Evolutionary conservation across 441 rosid species (phyloP).

Genomic region (Raphanus hybrid): DNA sequence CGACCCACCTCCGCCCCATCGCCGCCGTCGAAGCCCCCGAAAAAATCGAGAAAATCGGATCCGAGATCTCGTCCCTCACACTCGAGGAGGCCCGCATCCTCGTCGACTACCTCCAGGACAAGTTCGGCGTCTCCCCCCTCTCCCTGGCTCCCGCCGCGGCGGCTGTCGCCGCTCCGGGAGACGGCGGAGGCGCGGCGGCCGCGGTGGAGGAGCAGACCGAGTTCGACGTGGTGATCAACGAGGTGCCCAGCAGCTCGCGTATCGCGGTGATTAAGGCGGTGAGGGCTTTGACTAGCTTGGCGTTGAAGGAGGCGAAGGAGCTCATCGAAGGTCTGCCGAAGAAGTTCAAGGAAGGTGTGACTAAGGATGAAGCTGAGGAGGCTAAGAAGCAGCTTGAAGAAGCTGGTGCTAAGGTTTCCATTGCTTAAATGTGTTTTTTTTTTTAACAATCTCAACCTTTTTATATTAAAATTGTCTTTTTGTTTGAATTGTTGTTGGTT

Average conservation of each 20-base stretch:
- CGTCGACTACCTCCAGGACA: slow-evolving; percentile 85
- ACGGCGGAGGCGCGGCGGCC: slow-evolving; percentile 42
- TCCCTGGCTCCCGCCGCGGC: slow-evolving; percentile 67
- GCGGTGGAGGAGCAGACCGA: slow-evolving; percentile 74
- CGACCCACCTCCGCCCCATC: slow-evolving; percentile 52
- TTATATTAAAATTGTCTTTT: not conserved
- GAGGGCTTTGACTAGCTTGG: slow-evolving; percentile 71
- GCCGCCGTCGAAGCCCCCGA: slow-evolving; percentile 70
- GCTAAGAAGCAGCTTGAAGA: slow-evolving; percentile 83
- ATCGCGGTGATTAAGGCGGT: slow-evolving; percentile 81
- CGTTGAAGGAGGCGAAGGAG: slow-evolving; percentile 88
- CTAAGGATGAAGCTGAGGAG: slow-evolving; percentile 81
- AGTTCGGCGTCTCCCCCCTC: slow-evolving; percentile 80
- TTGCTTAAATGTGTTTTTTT: slow-evolving; percentile 1
- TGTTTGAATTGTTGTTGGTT: slow-evolving; percentile 24
- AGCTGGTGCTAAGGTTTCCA: slow-evolving; percentile 73
- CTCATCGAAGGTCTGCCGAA: slow-evolving; percentile 86
- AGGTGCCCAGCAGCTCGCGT: slow-evolving; percentile 73
- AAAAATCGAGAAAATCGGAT: slow-evolving; percentile 73
- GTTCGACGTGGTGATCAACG: slow-evolving; percentile 78
- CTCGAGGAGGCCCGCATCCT: slow-evolving; percentile 80
- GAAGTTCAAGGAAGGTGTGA: slow-evolving; percentile 76
- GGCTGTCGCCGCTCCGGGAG: slow-evolving; percentile 50
- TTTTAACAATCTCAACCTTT: not conserved
- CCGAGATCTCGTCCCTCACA: slow-evolving; percentile 70